Evolutionary conservation across 2,329 filamentous ascomycete species (phyloP), one percentile per base, ranked within the genome.

Genomic region (Chaetomiaceae sp.): DNA sequence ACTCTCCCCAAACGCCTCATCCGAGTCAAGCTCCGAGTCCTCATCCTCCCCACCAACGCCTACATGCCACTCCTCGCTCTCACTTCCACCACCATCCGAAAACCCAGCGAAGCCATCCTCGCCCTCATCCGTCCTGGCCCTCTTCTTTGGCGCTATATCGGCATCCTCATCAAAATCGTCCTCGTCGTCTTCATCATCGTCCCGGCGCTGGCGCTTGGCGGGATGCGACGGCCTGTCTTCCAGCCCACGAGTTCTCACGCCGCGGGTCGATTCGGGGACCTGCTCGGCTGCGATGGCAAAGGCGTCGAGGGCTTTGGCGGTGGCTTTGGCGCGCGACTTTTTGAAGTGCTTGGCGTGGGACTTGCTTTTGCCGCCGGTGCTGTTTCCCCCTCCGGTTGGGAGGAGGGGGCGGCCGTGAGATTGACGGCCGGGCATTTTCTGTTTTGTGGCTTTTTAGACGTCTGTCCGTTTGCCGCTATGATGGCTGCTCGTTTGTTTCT

Each of bases 1-100:
- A 63, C 89, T 94, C 60, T 89, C 85, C 3, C 90, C 89, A 75
- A 96, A 90, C 2, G 92, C 91, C 64, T 95, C 89, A 66, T 85
- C 82, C 62, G 80, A 83, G 60, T 85, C 83, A 49, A 84, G 80
- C 55, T 84, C 82, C 5, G 81, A 84, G 61, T 85, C 82, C 19
- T 84, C 78, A 34, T 84, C 81, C 29, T 79, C 78, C 15, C 73
- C 74, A 20, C 74, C 75, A 6, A 82, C 75, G 23, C 91, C 91
- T 47, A 95, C 76, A 46, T 80, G 85, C 90, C 90, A 96, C 65
- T 95, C 91, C 56, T 91, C 88, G 56, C 87, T 89, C 65, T 96
- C 91, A 61, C 86, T 91, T 9, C 88, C 61, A 6, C 37, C 56
- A 2, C 31, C 56, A 14, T 59, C 58, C 59, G 85, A 83, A 54